phyloP scores from a whole-genome alignment of 805 yeast species.

The Pichia rugopelliculosa region DNA sequence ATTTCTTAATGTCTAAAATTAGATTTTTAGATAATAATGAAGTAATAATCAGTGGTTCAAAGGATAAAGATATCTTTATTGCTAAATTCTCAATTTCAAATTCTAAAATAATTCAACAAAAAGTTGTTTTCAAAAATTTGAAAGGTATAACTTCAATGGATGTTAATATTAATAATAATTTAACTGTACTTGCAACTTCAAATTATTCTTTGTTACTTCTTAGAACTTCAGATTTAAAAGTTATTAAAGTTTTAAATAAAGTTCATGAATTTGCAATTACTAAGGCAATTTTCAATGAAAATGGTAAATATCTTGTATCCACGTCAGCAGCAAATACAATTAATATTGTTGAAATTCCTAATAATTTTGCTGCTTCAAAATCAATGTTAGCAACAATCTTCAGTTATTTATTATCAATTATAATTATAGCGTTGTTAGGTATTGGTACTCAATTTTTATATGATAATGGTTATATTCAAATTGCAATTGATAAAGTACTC shows the following conservation, averaged over 20 bases:
- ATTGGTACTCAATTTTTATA: conserved; percentile 23
- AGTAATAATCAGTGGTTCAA: conserved; percentile 38
- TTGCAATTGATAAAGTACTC: conserved; percentile 16
- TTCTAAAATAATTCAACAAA: conserved; percentile 36
- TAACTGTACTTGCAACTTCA: conserved; percentile 52
- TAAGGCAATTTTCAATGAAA: conserved; percentile 57
- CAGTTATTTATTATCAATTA: conserved; percentile 21
- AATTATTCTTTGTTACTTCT: conserved; percentile 62
- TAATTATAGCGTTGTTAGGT: conserved; percentile 21
- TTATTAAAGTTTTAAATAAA: conserved; percentile 44
- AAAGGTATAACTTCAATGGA: conserved; percentile 53
- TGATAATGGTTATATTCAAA: conserved; percentile 23
- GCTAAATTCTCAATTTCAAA: conserved; percentile 37
- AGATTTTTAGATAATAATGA: conserved; percentile 28
- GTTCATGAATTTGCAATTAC: conserved; percentile 79
- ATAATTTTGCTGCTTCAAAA: conserved; percentile 35
- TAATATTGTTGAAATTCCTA: conserved; percentile 54
- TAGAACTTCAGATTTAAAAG: conserved; percentile 42
- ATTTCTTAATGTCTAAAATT: conserved; percentile 26
- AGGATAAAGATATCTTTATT: conserved; percentile 37
- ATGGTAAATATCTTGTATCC: conserved; percentile 60
- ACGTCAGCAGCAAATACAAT: conserved; percentile 74
- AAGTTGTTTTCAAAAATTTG: conserved; percentile 38
- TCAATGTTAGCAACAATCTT: conserved; percentile 27
- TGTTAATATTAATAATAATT: conserved; percentile 28